Evolutionary conservation across 2,329 filamentous ascomycete genomes (phyloP), one percentile per base, ranked within the genome.

Genomic region (Penicillium brevicompactum): DNA sequence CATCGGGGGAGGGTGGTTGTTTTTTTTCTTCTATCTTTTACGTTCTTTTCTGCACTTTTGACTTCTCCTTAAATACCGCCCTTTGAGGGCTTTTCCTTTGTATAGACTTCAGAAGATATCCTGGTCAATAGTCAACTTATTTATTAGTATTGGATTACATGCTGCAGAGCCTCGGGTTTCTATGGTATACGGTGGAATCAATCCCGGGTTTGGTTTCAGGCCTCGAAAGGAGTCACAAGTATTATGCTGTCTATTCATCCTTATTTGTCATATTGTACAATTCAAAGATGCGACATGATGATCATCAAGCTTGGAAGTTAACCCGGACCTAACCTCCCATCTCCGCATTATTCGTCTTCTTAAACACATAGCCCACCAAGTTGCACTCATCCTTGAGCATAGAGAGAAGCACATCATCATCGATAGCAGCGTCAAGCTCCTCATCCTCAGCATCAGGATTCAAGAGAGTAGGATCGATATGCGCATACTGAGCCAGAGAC

Each of bases 401-500:
- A 5, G 70, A 64, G 8, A 74, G 58, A 8, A 77, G 64, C 1
- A 71, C 66, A 53, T 74, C 65, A 27, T 69, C 71, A 51, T 70
- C 69, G n/a, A 72, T 38, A n/a, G 62, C 59, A n/a, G 64, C 59
- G 21, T 59, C 56, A 22, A 70, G 37, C 11, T 61, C 60, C 22
- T 62, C 60, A 16, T 55, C 51, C 13, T 61, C 56, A 2, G 10
- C 40, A 45, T 30, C 44, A 42, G 47, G 22, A 13, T 64, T 58
- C 10, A 76, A 59, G 30, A 70, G 53, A 9, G 66, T 56, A 5
- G 76, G 74, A 48, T 79, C 72, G 24, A 79, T 72, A 51, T 79
- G 77, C 11, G 67, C 56, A 58, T 77, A 79, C 24, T 75, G 72
- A 41, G 77, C 72, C 21, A 79, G 67, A 38, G 73, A 77, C 42